Base-by-base conservation (phyloP, 768 basidiomycete genomes). In the Trametes maxima region DNA sequence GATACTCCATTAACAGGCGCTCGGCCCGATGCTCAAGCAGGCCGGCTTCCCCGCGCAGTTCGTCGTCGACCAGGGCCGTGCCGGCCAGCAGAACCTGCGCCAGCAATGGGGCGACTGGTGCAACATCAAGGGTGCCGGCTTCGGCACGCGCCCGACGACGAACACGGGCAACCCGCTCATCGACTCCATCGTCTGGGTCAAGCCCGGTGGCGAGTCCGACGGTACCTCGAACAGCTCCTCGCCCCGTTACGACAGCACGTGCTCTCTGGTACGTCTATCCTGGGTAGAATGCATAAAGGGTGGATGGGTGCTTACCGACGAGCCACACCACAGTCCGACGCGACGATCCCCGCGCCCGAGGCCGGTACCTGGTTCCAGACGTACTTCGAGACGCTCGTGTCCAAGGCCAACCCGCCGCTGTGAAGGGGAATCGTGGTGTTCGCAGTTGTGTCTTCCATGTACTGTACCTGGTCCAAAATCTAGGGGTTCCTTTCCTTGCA, bases 311-410 rank as follows among this genome's bases (percentile, higher is more conserved):
- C 55, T 58, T 50, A 51, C 57, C 63, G 59, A 8, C 1, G 33
- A 16, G 47, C 33, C 60, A 25, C 36, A 45, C 35, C 14, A 22
- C 49, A 68, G 60, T 82, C 83, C 54, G 84, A 85, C 69, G 83
- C 85, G 53, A 70, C 73, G 43, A 75, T 78, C 61, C 82, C 82
- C 51, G 82, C 85, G 12, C 85, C 85, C 35, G 83, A 86, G 70
- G 85, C 85, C 50, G 85, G 85, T 35, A 79, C 81, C 44, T 87
- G 86, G 85, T 86, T 86, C 85, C 84, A 87, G 77, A 74, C 78
- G n/a, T 87, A 82, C 77, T 87, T 87, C 73, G 71, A 77, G 70
- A 77, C 75, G n/a, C 72, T 87, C 57, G 82, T 87, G 46, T 72
- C 70, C 57, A 76, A 78, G 44, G 85, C 85, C 54, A 84, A 77